Conservation (phyloP, 2,329 filamentous ascomycete genomes). For the Paracoccidioides brasiliensis region DNA sequence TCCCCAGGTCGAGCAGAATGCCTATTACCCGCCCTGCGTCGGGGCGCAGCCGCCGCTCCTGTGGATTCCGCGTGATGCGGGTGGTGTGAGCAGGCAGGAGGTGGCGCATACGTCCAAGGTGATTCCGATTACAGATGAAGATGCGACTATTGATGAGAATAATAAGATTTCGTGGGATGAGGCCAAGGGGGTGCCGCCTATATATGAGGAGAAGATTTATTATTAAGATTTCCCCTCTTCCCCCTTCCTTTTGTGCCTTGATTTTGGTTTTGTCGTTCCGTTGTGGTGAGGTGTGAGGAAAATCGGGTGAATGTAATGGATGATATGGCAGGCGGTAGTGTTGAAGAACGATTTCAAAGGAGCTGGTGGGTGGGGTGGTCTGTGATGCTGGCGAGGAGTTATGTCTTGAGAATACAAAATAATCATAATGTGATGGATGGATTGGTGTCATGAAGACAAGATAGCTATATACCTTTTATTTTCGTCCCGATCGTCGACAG, state of each 20-base stretch:
- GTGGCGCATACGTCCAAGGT: constrained; percentile 56
- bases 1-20: constrained; percentile 48
- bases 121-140: constrained; percentile 70
- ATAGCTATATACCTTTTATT: background rate
- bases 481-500: background rate
- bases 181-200: constrained; percentile 43
- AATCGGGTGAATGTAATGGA: background rate
- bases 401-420: background rate
- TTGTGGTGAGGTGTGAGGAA: background rate
- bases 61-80: constrained; percentile 71
- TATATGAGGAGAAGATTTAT: constrained; percentile 45
- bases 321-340: background rate
- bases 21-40: constrained; percentile 63
- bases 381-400: background rate
- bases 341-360: background rate
- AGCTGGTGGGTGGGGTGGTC: background rate
- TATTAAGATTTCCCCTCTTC: constrained; percentile 25
- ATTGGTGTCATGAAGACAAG: background rate
- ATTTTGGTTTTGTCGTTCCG: background rate
- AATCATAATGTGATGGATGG: background rate
- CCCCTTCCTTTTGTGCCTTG: background rate
- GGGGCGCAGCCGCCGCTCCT: constrained; percentile 50
- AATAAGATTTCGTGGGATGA: constrained; percentile 49
- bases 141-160: constrained; percentile 57
- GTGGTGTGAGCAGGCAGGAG: constrained; percentile 66